Percentiles rank a stretch among this genome's conserved stretches.
phyloP scores from a whole-genome alignment of 2,329 filamentous ascomycete genomes.

The Bipolaris sorokiniana region DNA sequence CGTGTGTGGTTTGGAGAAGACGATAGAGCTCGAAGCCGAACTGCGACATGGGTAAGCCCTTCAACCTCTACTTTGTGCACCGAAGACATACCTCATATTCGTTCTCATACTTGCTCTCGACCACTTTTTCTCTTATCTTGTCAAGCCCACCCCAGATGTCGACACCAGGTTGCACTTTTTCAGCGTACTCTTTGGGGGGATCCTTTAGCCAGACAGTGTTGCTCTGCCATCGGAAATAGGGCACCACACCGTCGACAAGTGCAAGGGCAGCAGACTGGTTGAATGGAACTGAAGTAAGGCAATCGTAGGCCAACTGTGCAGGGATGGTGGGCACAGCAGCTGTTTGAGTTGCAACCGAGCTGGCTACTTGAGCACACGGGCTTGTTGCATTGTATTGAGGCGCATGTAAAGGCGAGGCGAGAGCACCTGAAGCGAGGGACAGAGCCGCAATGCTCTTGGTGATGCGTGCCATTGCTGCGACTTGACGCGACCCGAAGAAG shows the following conservation, averaged over 20 bases:
- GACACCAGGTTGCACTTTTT: conserved; percentile 53
- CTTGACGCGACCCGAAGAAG: not conserved
- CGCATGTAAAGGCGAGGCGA: conserved; percentile 36
- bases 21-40: conserved; percentile 43
- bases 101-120: conserved; percentile 46
- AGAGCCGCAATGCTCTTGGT: conserved; percentile 28
- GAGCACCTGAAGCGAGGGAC: conserved; percentile 35
- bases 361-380: conserved; percentile 43
- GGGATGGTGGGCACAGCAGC: conserved; percentile 48
- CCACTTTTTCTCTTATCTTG: conserved; percentile 49
- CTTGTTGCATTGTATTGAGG: conserved; percentile 36
- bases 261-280: conserved; percentile 51
- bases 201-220: conserved; percentile 54
- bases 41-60: conserved; percentile 22
- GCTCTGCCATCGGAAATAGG: conserved; percentile 56
- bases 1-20: conserved; percentile 63
- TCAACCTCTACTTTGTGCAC: not conserved
- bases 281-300: conserved; percentile 54
- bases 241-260: conserved; percentile 52
- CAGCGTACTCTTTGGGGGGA: conserved; percentile 54
- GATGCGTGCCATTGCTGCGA: conserved; percentile 35
- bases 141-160: conserved; percentile 52
- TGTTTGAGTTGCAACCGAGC: conserved; percentile 35
- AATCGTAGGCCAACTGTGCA: conserved; percentile 54
- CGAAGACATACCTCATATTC: conserved; percentile 48